Conservation (phyloP, 106 monocot species). For the Amphibolis antarctica region DNA sequence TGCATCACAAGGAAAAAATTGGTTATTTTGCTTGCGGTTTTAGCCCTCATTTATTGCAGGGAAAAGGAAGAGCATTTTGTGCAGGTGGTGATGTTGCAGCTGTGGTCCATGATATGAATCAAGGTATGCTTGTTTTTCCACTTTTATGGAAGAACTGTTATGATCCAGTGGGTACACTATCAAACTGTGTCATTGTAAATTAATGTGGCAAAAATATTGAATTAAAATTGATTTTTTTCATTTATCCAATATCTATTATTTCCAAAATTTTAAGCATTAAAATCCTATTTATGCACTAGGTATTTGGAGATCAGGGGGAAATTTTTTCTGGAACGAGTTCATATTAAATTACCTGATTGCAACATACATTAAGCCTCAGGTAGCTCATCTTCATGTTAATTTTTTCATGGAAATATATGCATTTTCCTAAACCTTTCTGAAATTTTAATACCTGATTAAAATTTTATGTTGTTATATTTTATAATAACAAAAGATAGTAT, state of each 20-base stretch:
- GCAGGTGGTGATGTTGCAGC: conserved; percentile 96
- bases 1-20: not conserved
- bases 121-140: conserved; percentile 27
- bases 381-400: conserved; percentile 7
- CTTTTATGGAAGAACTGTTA: not conserved
- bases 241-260: not conserved
- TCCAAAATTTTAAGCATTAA: conserved; percentile 1
- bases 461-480: not conserved
- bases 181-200: not conserved
- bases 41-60: conserved; percentile 32
- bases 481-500: not conserved
- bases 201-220: not conserved
- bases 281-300: conserved; percentile 39
- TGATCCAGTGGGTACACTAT: not conserved
- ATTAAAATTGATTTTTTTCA: not conserved
- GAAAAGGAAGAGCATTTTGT: conserved; percentile 95
- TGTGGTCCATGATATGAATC: conserved; percentile 33
- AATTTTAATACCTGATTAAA: not conserved
- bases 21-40: not conserved
- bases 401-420: not conserved
- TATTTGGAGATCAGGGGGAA: conserved; percentile 54
- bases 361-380: conserved; percentile 89
- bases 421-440: not conserved
- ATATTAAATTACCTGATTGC: conserved; percentile 78
- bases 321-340: conserved; percentile 75